phyloP scores from a whole-genome alignment of 371 early-diverging fungal species.

The Apophysomyces trapeziformis region DNA sequence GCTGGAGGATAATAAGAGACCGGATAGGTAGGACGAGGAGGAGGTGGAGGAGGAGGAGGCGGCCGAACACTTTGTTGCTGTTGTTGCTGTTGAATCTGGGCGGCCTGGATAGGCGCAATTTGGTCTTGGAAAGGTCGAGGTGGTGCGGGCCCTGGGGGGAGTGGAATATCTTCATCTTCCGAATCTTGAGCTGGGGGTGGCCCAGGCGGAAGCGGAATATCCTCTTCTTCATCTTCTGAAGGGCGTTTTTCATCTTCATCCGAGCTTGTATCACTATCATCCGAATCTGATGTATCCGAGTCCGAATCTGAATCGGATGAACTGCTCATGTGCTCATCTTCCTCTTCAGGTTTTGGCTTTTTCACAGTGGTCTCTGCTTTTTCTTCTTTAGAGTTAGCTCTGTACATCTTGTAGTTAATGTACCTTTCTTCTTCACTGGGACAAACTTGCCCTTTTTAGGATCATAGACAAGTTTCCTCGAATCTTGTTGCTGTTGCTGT shows the following conservation, averaged over 20 bases:
- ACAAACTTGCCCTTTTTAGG: constrained; percentile 50
- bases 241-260: constrained; percentile 6
- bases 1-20: constrained; percentile 12
- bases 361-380: neutral
- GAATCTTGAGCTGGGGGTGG: constrained; percentile 28
- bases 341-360: constrained; percentile 11
- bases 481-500: constrained; percentile 36
- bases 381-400: neutral
- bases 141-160: constrained; percentile 53
- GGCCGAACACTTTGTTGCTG: constrained; percentile 9
- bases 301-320: constrained; percentile 19
- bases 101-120: constrained; percentile 24
- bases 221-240: constrained; percentile 25
- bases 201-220: constrained; percentile 15
- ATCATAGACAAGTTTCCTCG: constrained; percentile 51
- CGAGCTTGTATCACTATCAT: constrained; percentile 17
- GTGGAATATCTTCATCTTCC: constrained; percentile 50
- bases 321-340: constrained; percentile 8
- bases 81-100: constrained; percentile 3
- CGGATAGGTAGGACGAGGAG: neutral
- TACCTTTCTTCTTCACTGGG: constrained; percentile 47
- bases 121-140: constrained; percentile 39
- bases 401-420: neutral
- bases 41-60: constrained; percentile 17
- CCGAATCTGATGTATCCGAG: constrained; percentile 11